A percentile compares a stretch with the other conserved stretches of the same genome.
Evolutionary conservation across 2,329 filamentous ascomycete genomes (phyloP).

Genomic region (Fusarium irregulare): DNA sequence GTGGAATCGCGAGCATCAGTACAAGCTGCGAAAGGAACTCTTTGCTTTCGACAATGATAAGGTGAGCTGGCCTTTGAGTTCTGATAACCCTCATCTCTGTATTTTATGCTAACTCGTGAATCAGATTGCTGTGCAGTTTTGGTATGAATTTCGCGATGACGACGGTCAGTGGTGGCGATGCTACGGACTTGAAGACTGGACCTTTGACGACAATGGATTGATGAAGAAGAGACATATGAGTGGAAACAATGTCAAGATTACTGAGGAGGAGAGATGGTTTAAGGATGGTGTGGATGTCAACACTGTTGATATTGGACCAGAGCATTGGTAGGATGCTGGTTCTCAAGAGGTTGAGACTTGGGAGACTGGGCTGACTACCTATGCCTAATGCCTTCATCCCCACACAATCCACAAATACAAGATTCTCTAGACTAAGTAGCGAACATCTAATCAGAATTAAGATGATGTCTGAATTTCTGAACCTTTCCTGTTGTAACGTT

Average conservation of each 20-base stretch:
- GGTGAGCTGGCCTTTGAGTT: constrained; percentile 45
- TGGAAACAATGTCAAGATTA: constrained; percentile 75
- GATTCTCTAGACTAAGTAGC: neutral
- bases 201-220: constrained; percentile 74
- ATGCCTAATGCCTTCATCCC: neutral
- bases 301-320: constrained; percentile 65
- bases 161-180: constrained; percentile 85
- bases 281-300: constrained; percentile 76
- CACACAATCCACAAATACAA: neutral
- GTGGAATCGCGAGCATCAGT: constrained; percentile 78
- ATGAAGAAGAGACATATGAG: constrained; percentile 84
- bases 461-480: neutral
- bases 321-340: constrained; percentile 21
- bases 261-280: constrained; percentile 74
- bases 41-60: constrained; percentile 80
- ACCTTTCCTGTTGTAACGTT: neutral
- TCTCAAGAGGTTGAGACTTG: neutral
- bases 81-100: accelerated
- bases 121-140: constrained; percentile 86
- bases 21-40: constrained; percentile 83
- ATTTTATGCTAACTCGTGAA: neutral
- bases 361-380: neutral
- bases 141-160: constrained; percentile 83
- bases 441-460: neutral
- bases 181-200: constrained; percentile 87